Percentiles rank a stretch among this genome's conserved stretches.
phyloP scores from a whole-genome alignment of 805 yeast species.

The Lipomyces chichibuensis region DNA sequence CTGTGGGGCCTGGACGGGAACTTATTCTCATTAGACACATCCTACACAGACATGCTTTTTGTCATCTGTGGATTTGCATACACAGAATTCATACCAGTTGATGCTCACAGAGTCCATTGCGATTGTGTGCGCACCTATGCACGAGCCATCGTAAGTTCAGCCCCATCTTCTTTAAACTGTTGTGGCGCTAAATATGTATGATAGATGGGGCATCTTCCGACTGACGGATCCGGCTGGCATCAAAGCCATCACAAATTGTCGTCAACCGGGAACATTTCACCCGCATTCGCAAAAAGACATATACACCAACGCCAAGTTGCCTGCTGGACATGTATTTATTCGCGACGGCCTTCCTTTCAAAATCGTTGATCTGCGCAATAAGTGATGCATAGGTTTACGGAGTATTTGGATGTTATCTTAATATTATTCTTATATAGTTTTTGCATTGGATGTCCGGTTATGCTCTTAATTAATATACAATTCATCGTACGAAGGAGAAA shows the following conservation, averaged over 20 bases:
- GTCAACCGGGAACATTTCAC: slow-evolving; percentile 56
- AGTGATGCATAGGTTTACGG: not conserved
- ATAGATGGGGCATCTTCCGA: slow-evolving; percentile 57
- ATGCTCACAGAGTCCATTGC: slow-evolving; percentile 74
- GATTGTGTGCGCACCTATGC: slow-evolving; percentile 62
- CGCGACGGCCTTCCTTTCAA: slow-evolving; percentile 53
- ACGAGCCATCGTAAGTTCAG: slow-evolving; percentile 45
- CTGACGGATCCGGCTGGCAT: slow-evolving; percentile 69
- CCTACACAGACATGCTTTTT: slow-evolving; percentile 73
- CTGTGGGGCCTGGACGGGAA: not conserved
- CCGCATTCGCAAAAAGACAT: slow-evolving; percentile 59
- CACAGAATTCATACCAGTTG: slow-evolving; percentile 68
- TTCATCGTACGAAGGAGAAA: not conserved
- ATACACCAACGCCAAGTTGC: slow-evolving; percentile 53
- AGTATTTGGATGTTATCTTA: not conserved
- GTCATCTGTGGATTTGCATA: slow-evolving; percentile 67
- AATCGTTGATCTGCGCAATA: slow-evolving; percentile 53
- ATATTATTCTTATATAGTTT: not conserved
- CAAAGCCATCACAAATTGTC: slow-evolving; percentile 57
- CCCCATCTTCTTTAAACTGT: not conserved
- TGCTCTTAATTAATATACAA: not conserved
- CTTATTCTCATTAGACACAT: slow-evolving; percentile 49
- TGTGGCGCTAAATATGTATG: not conserved
- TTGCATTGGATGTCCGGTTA: not conserved
- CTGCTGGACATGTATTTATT: slow-evolving; percentile 55